Evolutionary conservation across 2,329 filamentous ascomycete genomes (phyloP).

Genomic region (Lecanosticta acicola): DNA sequence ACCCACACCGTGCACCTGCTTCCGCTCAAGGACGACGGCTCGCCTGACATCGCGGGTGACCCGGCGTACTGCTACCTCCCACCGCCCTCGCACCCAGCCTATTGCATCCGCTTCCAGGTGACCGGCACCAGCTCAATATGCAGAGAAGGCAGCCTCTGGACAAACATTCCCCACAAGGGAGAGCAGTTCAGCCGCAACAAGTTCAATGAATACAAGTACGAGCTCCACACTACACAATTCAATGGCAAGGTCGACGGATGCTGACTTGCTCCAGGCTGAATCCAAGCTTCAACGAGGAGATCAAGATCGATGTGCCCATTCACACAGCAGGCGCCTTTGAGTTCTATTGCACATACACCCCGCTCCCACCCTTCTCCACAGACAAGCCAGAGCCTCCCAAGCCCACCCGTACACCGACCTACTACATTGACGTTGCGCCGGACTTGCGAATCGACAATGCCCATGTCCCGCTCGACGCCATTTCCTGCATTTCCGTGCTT

Average conservation of each 20-base stretch:
- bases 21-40: constrained; percentile 86
- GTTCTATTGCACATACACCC: constrained; percentile 89
- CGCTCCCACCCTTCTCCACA: constrained; percentile 71
- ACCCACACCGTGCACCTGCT: constrained; percentile 66
- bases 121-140: constrained; percentile 95
- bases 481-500: constrained; percentile 88
- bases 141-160: constrained; percentile 88
- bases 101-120: constrained; percentile 81
- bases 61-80: constrained; percentile 77
- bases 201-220: constrained; percentile 87
- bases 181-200: constrained; percentile 68
- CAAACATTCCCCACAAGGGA: constrained; percentile 81
- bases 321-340: constrained; percentile 79
- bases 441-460: constrained; percentile 67
- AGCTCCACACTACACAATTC: constrained; percentile 8
- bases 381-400: constrained; percentile 45
- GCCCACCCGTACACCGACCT: constrained; percentile 59
- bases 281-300: constrained; percentile 86
- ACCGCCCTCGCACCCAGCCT: constrained; percentile 64
- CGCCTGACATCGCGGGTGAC: constrained; percentile 78
- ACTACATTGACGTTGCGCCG: constrained; percentile 93
- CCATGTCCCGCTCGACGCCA: constrained; percentile 72
- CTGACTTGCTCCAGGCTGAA: constrained; percentile 56
- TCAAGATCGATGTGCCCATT: constrained; percentile 85
- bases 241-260: not conserved